Conservation (phyloP, 1,139 yeast genomes). For the Kodamaea suecica region DNA sequence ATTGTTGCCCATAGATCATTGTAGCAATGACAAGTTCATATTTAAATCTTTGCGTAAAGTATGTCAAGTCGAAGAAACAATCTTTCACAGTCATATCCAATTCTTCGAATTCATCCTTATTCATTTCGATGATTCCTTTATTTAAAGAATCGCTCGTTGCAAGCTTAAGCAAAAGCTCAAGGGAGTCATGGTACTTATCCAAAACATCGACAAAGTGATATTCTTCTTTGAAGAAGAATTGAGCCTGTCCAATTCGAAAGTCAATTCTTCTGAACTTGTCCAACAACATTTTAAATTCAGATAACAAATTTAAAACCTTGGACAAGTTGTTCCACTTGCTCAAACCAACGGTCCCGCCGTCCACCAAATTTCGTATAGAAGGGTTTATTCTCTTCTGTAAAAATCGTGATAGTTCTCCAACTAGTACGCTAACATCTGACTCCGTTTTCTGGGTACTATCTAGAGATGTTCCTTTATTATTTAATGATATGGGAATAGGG, state of each 20-base stretch:
- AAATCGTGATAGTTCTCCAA: conserved; percentile 1
- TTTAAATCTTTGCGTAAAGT: conserved; percentile 15
- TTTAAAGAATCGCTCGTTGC: conserved; percentile 5
- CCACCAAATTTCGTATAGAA: conserved; percentile 5
- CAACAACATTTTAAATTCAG: conserved; percentile 3
- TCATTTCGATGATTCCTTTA: conserved; percentile 8
- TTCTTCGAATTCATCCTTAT: conserved; percentile 14
- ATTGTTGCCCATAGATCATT: conserved; percentile 1
- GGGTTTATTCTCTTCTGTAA: conserved; percentile 1
- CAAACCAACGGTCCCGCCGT: conserved; percentile 13
- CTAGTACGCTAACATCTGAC: too few species aligned
- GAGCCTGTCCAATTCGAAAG: conserved; percentile 4
- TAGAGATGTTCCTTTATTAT: too few species aligned
- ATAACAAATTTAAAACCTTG: conserved; percentile 5
- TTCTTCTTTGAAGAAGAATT: conserved; percentile 15
- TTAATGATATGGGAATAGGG: too few species aligned
- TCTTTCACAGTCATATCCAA: conserved; percentile 15
- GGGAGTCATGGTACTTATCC: conserved; percentile 9
- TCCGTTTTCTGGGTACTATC: too few species aligned
- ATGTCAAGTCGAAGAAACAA: conserved; percentile 16
- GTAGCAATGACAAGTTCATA: conserved; percentile 12
- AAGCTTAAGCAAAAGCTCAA: conserved; percentile 8
- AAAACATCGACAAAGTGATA: conserved; percentile 14
- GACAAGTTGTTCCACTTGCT: conserved; percentile 7
- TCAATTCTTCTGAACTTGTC: background rate